These are phyloP conservation scores for Suillus paluster DNA, from an alignment of 768 basidiomycete genomes.

Conservation along the genomic window DNA sequence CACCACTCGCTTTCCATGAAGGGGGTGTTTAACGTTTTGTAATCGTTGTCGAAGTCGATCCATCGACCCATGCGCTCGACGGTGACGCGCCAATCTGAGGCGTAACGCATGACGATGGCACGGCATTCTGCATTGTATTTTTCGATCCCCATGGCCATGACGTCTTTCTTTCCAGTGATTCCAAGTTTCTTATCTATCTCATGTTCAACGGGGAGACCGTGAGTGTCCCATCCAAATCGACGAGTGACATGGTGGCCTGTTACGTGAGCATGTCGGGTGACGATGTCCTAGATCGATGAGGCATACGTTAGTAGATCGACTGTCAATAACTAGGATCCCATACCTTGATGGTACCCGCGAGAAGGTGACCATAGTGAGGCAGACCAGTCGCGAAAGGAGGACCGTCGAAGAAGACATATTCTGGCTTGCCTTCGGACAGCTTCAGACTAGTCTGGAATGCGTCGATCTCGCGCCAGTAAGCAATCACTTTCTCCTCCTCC, in stretches of 20 bases:
- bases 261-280: slow-evolving; percentile 93
- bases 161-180: slow-evolving; percentile 92
- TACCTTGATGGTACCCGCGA: slow-evolving; percentile 94
- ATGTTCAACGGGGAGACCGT: slow-evolving; percentile 98
- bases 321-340: slow-evolving; percentile 25
- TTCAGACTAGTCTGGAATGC: slow-evolving; percentile 95
- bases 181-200: slow-evolving; percentile 97
- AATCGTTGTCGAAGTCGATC: slow-evolving; percentile 99
- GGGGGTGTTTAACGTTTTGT: slow-evolving; percentile 91
- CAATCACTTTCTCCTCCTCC: slow-evolving; percentile 89
- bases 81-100: slow-evolving; percentile 90
- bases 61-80: slow-evolving; percentile 99
- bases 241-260: slow-evolving; percentile 92
- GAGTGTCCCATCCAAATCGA: slow-evolving; percentile 98
- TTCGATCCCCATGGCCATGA: slow-evolving; percentile 94
- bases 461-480: slow-evolving; percentile 95
- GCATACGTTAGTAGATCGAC: neutral
- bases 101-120: slow-evolving; percentile 96
- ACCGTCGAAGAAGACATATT: slow-evolving; percentile 96
- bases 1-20: slow-evolving; percentile 99
- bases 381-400: slow-evolving; percentile 97
- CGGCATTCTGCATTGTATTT: slow-evolving; percentile 98
- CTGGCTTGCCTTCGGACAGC: slow-evolving; percentile 87
- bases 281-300: slow-evolving; percentile 76
- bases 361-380: slow-evolving; percentile 94